A percentile compares a stretch with the other conserved stretches of the same genome.
Conservation (phyloP, 176 grass and related monocot species). For the Cenchrus purpureus region DNA sequence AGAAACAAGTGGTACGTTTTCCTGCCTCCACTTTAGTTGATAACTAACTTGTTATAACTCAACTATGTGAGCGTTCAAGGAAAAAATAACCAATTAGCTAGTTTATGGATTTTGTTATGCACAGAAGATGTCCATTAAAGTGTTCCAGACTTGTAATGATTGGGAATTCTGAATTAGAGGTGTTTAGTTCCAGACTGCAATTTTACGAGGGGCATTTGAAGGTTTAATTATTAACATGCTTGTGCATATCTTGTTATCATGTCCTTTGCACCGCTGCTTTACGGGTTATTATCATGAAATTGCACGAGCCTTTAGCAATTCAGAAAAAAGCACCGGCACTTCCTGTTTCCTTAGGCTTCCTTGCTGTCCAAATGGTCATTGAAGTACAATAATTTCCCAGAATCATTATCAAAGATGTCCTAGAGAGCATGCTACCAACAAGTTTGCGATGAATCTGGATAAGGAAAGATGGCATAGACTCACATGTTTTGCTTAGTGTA, state of each 20-base stretch:
- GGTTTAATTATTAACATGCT: not conserved
- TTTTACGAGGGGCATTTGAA: not conserved
- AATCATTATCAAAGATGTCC: not conserved
- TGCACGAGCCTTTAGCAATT: not conserved
- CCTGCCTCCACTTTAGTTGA: slow-evolving; percentile 9
- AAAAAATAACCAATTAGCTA: not conserved
- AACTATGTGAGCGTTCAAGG: not conserved
- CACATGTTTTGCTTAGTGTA: not conserved
- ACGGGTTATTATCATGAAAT: not conserved
- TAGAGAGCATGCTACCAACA: not conserved
- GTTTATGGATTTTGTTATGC: not conserved
- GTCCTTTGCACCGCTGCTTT: not conserved
- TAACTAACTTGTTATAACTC: not conserved
- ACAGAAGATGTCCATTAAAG: not conserved
- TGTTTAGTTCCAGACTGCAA: not conserved
- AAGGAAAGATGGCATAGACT: not conserved
- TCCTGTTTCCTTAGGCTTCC: not conserved
- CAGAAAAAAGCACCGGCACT: too few relatives aligned
- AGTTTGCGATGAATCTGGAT: slow-evolving; percentile 13
- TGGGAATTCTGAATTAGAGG: not conserved
- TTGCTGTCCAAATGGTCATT: not conserved
- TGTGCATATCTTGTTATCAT: slow-evolving; percentile 2
- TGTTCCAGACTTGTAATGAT: not conserved
- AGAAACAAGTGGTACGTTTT: slow-evolving; percentile 50
- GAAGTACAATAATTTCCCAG: not conserved